Evolutionary conservation across 306 rosid genomes (phyloP).

Genomic region (apple (Malus domestica)): ASM211411v1 NC_041803.1:3861501-3862000

Average conservation of each 20-base stretch:
- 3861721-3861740: constrained; percentile 84
- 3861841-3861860: not conserved
- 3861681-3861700: constrained; percentile 62
- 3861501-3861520: too few species aligned
- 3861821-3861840: not conserved
- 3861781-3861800: not conserved
- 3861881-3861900: too few species aligned
- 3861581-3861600: too few species aligned
- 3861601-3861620: constrained; percentile 19
- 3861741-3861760: constrained; percentile 73
- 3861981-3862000: too few species aligned
- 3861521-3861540: too few species aligned
- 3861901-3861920: not conserved
- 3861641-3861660: constrained; percentile 85
- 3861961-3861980: too few species aligned
- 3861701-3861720: constrained; percentile 75
- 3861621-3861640: constrained; percentile 85
- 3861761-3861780: constrained; percentile 86
- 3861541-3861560: too few species aligned
- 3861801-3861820: not conserved
- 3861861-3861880: too few species aligned
- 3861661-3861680: constrained; percentile 94
- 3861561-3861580: too few species aligned
- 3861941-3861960: too few species aligned
- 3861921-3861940: not conserved